Percentiles rank a stretch among this genome's conserved stretches.
Conservation (phyloP, 2,329 filamentous ascomycete genomes). For the Sporothrix pallida region DNA sequence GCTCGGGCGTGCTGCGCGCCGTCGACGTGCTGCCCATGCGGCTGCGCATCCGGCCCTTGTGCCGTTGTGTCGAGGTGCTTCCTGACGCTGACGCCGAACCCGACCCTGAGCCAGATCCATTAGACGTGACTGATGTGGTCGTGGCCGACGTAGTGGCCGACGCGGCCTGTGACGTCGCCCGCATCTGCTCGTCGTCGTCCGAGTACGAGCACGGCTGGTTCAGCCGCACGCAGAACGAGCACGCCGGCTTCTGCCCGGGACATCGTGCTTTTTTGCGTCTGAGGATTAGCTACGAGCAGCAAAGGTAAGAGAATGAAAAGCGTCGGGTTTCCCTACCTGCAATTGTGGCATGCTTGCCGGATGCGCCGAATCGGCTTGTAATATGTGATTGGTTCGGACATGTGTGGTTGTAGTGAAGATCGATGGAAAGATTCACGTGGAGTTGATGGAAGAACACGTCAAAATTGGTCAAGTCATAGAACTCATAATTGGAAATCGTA, state of each 20-base stretch:
- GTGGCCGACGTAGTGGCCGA: background rate
- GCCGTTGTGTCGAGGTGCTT: background rate
- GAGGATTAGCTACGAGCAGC: background rate
- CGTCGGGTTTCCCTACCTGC: background rate
- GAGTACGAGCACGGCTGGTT: conserved; percentile 4
- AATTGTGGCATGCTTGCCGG: background rate
- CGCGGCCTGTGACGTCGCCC: background rate
- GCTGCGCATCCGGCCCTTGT: background rate
- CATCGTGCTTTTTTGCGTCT: background rate
- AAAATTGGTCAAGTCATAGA: no score
- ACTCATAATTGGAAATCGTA: no score
- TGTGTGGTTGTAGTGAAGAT: background rate
- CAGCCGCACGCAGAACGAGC: background rate
- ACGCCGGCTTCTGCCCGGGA: background rate
- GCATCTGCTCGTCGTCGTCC: background rate
- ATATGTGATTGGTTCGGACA: conserved; percentile 1
- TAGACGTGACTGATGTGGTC: background rate
- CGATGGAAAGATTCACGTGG: no score
- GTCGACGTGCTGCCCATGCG: background rate
- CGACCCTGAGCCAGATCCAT: background rate
- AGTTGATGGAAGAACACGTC: no score
- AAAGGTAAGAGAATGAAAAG: no score
- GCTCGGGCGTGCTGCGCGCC: background rate
- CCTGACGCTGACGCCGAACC: background rate
- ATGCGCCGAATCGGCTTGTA: conserved; percentile 7